Base-by-base conservation (phyloP, 805 yeast species). In the Suhomyces pyralidae region DNA sequence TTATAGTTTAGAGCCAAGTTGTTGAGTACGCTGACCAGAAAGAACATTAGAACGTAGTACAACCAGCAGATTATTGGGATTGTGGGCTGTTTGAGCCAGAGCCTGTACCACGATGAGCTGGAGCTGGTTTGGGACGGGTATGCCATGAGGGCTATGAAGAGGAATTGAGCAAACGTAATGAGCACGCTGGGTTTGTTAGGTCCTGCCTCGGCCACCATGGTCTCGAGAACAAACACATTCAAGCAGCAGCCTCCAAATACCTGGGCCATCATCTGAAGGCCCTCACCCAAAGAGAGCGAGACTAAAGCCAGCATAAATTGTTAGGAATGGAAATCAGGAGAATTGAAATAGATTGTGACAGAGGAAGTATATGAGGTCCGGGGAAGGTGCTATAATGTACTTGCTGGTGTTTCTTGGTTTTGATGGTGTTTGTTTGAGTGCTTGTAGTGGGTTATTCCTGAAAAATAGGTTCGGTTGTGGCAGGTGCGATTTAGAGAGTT, bases 161-260 rank as follows among this genome's bases (percentile, higher is more conserved):
- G 45, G 61, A 85, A 85, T 61, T 86, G 86, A 8, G 66, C 55
- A 49, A 85, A 80, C 0, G 93, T 86, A 12, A 84, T 65, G 20
- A 73, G 71, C 2, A 87, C 86, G 7, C 73, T 61, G 45, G 79
- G 62, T 22, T 69, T 61, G 12, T 58, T 52, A 22, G 64, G 62
- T 3, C 40, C 45, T 40, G 54, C 54, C 32, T 51, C 46, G 38
- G 54, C 40, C 1, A 85, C 65, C 15, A 86, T 68, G 24, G 73
- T 64, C 63, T 88, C 94, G 48, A 87, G 67, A 1, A 87, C 76
- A 53, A 81, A 71, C 26, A 85, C 91, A 64, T 85, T 88, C 30
- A 83, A 70, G 63, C 94, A 88, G 64, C 94, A 87, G 3, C 92
- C 90, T 0, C 88, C 87, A 61, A 85, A 83, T 10, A 85, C 22